A percentile compares a stretch with the other conserved stretches of the same genome.
These are phyloP conservation scores for Biscutella auriculata DNA, from an alignment of 441 rosid species.

Conservation along the genomic window DNA sequence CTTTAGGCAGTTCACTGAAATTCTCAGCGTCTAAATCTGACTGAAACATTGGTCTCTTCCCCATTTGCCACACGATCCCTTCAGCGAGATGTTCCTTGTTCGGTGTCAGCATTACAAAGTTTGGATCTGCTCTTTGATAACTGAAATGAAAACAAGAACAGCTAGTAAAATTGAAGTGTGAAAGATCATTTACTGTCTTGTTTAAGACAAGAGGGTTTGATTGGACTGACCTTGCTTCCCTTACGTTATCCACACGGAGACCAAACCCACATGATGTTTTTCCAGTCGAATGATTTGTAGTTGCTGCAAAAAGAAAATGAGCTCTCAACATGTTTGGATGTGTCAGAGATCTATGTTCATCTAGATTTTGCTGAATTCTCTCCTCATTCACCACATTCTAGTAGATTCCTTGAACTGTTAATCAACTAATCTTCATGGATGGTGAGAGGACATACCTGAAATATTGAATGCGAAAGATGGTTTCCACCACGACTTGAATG, in stretches of 20 bases:
- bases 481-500: slow-evolving; percentile 98
- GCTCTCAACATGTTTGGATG: not conserved
- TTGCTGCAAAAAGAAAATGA: slow-evolving; percentile 39
- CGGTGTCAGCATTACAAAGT: slow-evolving; percentile 80
- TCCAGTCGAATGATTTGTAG: slow-evolving; percentile 46
- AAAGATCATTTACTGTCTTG: not conserved
- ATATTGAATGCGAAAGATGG: slow-evolving; percentile 76
- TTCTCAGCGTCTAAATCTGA: slow-evolving; percentile 62
- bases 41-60: slow-evolving; percentile 69
- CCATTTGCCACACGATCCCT: slow-evolving; percentile 56
- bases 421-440: not conserved
- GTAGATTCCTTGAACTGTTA: no score
- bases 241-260: slow-evolving; percentile 58
- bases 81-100: slow-evolving; percentile 84
- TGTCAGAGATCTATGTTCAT: not conserved
- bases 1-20: slow-evolving; percentile 51
- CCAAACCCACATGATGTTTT: slow-evolving; percentile 55
- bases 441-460: slow-evolving; percentile 34
- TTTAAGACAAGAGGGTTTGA: not conserved
- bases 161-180: not conserved
- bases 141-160: slow-evolving; percentile 27
- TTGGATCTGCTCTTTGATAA: slow-evolving; percentile 88
- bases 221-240: slow-evolving; percentile 66
- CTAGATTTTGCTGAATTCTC: no score
- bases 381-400: no score